A percentile compares a stretch with the other conserved stretches of the same genome.
phyloP scores from a whole-genome alignment of 1,139 yeast genomes.

The Taphrina deformans region DNA sequence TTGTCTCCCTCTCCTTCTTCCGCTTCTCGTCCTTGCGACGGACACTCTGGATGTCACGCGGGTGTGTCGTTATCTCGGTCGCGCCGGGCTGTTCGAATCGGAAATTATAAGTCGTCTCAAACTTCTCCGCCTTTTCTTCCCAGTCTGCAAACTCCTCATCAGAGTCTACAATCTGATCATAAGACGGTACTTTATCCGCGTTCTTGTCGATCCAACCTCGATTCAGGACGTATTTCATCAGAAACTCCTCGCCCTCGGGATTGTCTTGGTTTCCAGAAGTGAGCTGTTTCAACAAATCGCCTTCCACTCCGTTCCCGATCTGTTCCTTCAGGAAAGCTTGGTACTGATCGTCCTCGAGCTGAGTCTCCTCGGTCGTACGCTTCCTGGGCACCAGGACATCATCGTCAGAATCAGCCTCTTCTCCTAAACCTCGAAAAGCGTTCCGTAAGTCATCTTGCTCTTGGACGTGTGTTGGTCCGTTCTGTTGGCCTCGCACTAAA shows the following conservation, averaged over 20 bases:
- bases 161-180: slow-evolving; percentile 48
- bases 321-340: slow-evolving; percentile 34
- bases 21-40: slow-evolving; percentile 77
- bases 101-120: slow-evolving; percentile 91
- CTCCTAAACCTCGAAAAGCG: slow-evolving; percentile 62
- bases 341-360: slow-evolving; percentile 41
- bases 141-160: slow-evolving; percentile 79
- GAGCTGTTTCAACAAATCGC: slow-evolving; percentile 70
- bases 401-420: slow-evolving; percentile 52
- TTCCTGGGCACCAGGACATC: slow-evolving; percentile 55
- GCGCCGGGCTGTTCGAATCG: slow-evolving; percentile 82
- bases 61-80: slow-evolving; percentile 92
- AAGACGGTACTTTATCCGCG: slow-evolving; percentile 44
- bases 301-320: slow-evolving; percentile 54
- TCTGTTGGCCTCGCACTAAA: slow-evolving; percentile 18
- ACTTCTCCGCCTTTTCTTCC: slow-evolving; percentile 86
- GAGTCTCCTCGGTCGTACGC: slow-evolving; percentile 54
- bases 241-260: slow-evolving; percentile 34
- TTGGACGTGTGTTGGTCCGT: slow-evolving; percentile 34
- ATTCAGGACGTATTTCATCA: slow-evolving; percentile 34
- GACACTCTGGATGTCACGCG: slow-evolving; percentile 80
- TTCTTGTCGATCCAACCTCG: slow-evolving; percentile 38
- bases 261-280: slow-evolving; percentile 39
- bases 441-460: slow-evolving; percentile 42
- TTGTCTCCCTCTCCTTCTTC: slow-evolving; percentile 76